Evolutionary conservation across 2,329 filamentous ascomycete genomes (phyloP).

Genomic region (Fusarium sp.): DNA sequence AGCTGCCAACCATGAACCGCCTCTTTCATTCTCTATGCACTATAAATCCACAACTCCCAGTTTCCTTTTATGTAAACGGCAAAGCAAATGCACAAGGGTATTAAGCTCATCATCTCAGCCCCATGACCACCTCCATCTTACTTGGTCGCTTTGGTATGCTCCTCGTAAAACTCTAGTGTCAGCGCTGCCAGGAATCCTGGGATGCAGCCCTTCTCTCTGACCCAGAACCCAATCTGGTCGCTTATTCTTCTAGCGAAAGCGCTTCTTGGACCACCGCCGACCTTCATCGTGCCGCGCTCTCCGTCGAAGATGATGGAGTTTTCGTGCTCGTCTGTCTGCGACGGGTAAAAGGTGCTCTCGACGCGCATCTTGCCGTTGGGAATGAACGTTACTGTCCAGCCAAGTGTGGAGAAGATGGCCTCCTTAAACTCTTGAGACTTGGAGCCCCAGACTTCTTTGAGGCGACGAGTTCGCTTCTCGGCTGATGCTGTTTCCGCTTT

Average conservation of each 20-base stretch:
- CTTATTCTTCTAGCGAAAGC: conserved; percentile 87
- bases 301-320: conserved; percentile 88
- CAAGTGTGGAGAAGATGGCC: conserved; percentile 89
- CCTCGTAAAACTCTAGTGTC: conserved; percentile 93
- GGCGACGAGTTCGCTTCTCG: conserved; percentile 85
- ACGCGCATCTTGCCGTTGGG: conserved; percentile 97
- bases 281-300: conserved; percentile 97
- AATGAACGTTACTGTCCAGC: conserved; percentile 95
- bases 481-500: conserved; percentile 77
- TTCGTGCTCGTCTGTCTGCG: conserved; percentile 75
- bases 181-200: conserved; percentile 92
- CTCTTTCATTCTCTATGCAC: background rate
- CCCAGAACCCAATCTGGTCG: conserved; percentile 94
- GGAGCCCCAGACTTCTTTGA: conserved; percentile 92
- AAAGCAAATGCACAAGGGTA: conserved; percentile 44
- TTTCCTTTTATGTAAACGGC: conserved; percentile 9
- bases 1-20: no score
- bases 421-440: conserved; percentile 97
- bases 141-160: conserved; percentile 57
- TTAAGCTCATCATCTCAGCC: conserved; percentile 44
- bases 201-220: conserved; percentile 91
- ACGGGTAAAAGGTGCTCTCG: conserved; percentile 86
- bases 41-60: conserved; percentile 1
- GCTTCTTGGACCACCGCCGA: conserved; percentile 88
- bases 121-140: background rate